A percentile compares a stretch with the other conserved stretches of the same genome.
Conservation (phyloP, 2,329 filamentous ascomycete genomes). For the Aspergillus cejpii region DNA sequence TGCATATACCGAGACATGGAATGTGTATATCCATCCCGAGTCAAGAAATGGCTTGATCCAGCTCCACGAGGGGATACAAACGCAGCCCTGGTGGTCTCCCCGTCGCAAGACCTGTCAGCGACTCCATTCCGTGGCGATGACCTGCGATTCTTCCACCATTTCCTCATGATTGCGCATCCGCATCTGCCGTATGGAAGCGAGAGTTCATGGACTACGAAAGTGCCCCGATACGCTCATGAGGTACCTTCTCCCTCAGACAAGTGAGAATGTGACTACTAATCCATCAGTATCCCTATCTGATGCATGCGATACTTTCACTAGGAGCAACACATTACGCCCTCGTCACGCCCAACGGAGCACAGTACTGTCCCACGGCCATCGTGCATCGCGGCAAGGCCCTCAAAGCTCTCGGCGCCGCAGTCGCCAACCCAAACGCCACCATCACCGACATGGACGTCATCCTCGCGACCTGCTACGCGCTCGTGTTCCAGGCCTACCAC, state of each 20-base stretch:
- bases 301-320: conserved; percentile 64
- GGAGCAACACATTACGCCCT: conserved; percentile 54
- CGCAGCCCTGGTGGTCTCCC: not conserved
- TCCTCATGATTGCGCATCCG: conserved; percentile 7
- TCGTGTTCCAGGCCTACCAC: conserved; percentile 30
- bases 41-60: not conserved
- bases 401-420: conserved; percentile 52
- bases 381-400: conserved; percentile 60
- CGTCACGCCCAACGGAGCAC: conserved; percentile 47
- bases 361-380: conserved; percentile 54
- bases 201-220: conserved; percentile 2
- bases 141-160: conserved; percentile 8
- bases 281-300: conserved; percentile 52
- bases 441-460: conserved; percentile 24
- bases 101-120: conserved; percentile 10
- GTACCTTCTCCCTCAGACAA: not conserved
- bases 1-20: conserved; percentile 29
- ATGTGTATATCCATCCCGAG: conserved; percentile 30
- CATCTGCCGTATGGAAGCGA: conserved; percentile 8
- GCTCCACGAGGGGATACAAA: not conserved
- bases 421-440: conserved; percentile 26
- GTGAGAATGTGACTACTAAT: not conserved
- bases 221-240: conserved; percentile 7
- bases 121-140: conserved; percentile 31
- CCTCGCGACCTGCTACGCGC: conserved; percentile 30